Percentiles rank a stretch among this genome's conserved stretches.
Conservation (phyloP, 2,329 filamentous ascomycete species). For the Fusarium floridanum region DNA sequence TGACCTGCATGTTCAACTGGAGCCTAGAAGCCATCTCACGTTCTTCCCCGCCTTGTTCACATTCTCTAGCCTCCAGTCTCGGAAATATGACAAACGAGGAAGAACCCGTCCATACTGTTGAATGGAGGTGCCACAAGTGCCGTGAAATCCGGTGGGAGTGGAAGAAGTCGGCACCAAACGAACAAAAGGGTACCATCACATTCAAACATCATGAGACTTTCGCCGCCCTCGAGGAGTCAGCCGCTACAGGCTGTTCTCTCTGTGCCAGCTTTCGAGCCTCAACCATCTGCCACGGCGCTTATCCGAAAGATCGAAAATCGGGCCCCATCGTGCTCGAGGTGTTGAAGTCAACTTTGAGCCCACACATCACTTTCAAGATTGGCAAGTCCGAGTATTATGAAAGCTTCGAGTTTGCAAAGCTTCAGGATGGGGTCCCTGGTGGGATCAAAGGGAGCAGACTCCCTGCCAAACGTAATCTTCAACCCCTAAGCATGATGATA, state of each 20-base stretch:
- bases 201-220: not conserved
- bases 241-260: not conserved
- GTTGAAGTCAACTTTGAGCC: not conserved
- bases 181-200: not conserved
- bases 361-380: not conserved
- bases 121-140: not conserved
- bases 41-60: not conserved
- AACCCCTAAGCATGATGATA: fast-evolving
- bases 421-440: not conserved
- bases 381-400: not conserved
- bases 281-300: not conserved
- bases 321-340: not conserved
- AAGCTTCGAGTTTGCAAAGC: not conserved
- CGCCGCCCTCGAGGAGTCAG: not conserved
- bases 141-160: not conserved
- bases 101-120: not conserved
- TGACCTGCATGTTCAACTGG: not conserved
- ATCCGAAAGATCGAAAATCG: not conserved
- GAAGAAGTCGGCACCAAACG: not conserved
- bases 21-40: not conserved
- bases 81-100: not conserved
- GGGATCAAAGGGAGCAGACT: not conserved
- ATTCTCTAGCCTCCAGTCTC: too few relatives aligned
- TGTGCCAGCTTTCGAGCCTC: not conserved
- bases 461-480: not conserved